Evolutionary conservation across 257 asterid genomes (phyloP).

Genomic region (Henckelia pumila): DNA sequence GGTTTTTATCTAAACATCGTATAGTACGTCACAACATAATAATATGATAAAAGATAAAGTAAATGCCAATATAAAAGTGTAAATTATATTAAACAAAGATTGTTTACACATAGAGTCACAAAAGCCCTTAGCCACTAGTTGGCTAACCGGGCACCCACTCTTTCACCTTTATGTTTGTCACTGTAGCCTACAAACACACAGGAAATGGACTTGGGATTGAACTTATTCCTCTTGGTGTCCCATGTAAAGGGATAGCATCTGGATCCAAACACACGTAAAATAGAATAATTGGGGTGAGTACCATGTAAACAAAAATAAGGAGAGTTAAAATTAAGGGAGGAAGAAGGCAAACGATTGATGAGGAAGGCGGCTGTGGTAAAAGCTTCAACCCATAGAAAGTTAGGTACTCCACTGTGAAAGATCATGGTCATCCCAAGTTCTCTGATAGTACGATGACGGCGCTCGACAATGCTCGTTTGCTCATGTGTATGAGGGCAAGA

Average conservation of each 20-base stretch:
- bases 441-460: background rate
- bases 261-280: background rate
- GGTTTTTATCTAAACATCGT: no score
- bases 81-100: no score
- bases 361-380: background rate
- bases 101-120: no score
- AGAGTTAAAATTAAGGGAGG: background rate
- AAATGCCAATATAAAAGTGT: no score
- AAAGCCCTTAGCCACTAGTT: no score
- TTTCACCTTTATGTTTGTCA: background rate
- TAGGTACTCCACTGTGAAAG: background rate
- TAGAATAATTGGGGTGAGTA: background rate
- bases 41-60: no score
- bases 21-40: no score
- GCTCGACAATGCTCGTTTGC: background rate
- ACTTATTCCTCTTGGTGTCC: background rate
- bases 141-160: no score
- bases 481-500: background rate
- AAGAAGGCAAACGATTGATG: background rate
- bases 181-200: background rate
- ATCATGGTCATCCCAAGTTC: constrained; percentile 5
- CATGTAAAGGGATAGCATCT: background rate
- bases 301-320: background rate
- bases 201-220: background rate
- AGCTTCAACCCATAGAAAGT: background rate